Conservation (phyloP, 768 basidiomycete species). For the Boletus huronensis region DNA sequence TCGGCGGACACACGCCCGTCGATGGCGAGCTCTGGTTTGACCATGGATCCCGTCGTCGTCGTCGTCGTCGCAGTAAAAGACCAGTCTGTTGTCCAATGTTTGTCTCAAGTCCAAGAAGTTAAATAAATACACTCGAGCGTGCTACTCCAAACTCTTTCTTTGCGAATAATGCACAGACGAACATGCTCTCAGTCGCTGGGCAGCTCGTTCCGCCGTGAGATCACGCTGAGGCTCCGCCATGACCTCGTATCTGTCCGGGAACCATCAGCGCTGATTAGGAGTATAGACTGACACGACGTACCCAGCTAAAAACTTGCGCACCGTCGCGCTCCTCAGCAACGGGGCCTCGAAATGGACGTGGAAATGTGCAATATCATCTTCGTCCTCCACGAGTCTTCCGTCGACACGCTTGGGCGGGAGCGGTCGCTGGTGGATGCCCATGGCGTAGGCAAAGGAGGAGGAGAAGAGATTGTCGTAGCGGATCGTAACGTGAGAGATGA, state of each 20-base stretch:
- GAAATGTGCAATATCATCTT: constrained; percentile 65
- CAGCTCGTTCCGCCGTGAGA: constrained; percentile 86
- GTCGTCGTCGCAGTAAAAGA: too few species aligned
- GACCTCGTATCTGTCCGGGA: constrained; percentile 65
- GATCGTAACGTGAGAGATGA: constrained; percentile 60
- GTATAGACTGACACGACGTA: constrained; percentile 33
- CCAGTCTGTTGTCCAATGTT: constrained; percentile 15
- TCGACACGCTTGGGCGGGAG: constrained; percentile 39
- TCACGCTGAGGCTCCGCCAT: constrained; percentile 91
- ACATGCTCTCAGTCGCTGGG: constrained; percentile 53
- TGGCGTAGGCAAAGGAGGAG: constrained; percentile 90
- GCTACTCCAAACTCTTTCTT: neutral
- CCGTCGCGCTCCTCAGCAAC: constrained; percentile 72
- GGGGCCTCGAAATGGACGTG: constrained; percentile 90
- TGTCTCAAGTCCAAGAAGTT: too few species aligned
- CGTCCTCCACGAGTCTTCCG: constrained; percentile 32
- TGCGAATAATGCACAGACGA: constrained; percentile 57
- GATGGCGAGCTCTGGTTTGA: constrained; percentile 55
- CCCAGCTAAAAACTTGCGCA: constrained; percentile 91
- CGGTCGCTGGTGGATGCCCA: constrained; percentile 90
- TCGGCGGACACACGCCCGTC: constrained; percentile 63
- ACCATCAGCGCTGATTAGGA: neutral
- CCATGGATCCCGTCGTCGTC: constrained; percentile 38
- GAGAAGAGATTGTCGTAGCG: constrained; percentile 78
- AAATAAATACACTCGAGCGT: too few species aligned